Conservation (phyloP, 768 basidiomycete genomes). For the Tephrocybe sp. region DNA sequence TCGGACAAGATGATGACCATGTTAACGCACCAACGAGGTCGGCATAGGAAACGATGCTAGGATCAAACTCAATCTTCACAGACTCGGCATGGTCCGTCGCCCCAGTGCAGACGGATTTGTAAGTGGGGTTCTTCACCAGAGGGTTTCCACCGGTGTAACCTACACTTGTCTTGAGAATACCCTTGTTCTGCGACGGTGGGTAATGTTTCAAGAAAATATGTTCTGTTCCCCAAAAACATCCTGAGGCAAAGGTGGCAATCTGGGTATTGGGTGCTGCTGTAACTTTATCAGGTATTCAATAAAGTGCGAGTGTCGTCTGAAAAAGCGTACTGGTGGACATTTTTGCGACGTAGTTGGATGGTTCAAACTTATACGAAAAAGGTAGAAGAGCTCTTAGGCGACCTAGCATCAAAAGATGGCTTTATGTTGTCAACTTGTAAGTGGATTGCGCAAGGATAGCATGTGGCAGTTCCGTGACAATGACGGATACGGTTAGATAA, state of each 20-base stretch:
- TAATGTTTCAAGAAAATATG: conserved; percentile 84
- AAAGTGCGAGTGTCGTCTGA: neutral
- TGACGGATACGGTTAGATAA: too few relatives aligned
- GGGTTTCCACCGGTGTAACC: conserved; percentile 79
- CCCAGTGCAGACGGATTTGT: conserved; percentile 77
- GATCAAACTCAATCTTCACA: conserved; percentile 84
- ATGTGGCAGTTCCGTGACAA: too few relatives aligned
- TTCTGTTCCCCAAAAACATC: conserved; percentile 88
- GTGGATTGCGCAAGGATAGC: too few relatives aligned
- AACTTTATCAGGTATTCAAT: neutral
- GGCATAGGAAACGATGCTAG: conserved; percentile 70
- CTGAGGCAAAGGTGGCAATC: conserved; percentile 52
- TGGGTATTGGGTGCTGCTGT: conserved; percentile 25
- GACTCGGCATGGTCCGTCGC: conserved; percentile 89
- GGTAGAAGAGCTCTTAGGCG: conserved; percentile 25
- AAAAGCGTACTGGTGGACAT: conserved; percentile 38
- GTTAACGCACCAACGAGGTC: conserved; percentile 77
- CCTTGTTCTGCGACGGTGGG: conserved; percentile 68
- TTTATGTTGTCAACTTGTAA: too few relatives aligned
- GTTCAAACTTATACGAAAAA: conserved; percentile 28
- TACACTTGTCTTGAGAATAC: conserved; percentile 72
- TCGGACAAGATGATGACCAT: neutral
- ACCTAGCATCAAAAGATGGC: conserved; percentile 24
- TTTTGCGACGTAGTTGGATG: conserved; percentile 36
- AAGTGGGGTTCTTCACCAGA: conserved; percentile 56